These are phyloP conservation scores for Emmonsia crescens DNA, from an alignment of 2,329 filamentous ascomycete genomes.

Conservation along the genomic window DNA sequence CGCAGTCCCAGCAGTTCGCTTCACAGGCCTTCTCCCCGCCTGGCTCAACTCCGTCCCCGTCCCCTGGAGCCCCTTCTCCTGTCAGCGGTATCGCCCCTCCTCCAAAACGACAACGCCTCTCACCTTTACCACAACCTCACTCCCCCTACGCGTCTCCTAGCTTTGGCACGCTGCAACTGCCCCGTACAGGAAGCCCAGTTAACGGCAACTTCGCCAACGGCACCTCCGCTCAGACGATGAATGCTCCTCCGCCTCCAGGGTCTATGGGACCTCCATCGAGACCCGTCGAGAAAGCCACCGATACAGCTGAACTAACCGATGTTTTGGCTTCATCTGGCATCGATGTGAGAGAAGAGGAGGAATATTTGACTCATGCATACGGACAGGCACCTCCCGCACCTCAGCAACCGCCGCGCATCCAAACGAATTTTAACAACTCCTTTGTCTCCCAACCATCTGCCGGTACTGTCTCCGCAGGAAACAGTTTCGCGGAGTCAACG, in stretches of 20 bases:
- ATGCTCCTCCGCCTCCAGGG: conserved; percentile 29
- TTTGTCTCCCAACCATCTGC: conserved; percentile 33
- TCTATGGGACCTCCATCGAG: conserved; percentile 55
- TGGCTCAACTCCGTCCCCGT: conserved; percentile 53
- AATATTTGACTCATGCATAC: conserved; percentile 55
- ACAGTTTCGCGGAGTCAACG: conserved; percentile 41
- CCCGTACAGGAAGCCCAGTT: conserved; percentile 16
- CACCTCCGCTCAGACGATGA: conserved; percentile 38
- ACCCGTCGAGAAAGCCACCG: conserved; percentile 42
- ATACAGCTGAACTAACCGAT: conserved; percentile 65
- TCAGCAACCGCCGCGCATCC: conserved; percentile 36
- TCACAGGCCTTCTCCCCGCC: conserved; percentile 52
- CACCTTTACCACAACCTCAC: conserved; percentile 54
- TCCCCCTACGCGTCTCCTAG: conserved; percentile 54
- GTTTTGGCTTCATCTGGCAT: conserved; percentile 76
- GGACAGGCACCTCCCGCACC: conserved; percentile 37
- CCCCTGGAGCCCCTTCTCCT: conserved; percentile 47
- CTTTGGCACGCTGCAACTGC: conserved; percentile 38
- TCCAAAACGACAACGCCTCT: conserved; percentile 61
- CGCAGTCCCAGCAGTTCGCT: conserved; percentile 42
- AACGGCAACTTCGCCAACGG: conserved; percentile 36
- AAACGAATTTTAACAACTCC: conserved; percentile 27
- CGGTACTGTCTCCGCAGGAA: conserved; percentile 29
- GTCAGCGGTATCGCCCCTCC: conserved; percentile 45
- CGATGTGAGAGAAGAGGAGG: conserved; percentile 76